Conservation (phyloP, 2,329 filamentous ascomycete species). For the Helminthosporium solani region DNA sequence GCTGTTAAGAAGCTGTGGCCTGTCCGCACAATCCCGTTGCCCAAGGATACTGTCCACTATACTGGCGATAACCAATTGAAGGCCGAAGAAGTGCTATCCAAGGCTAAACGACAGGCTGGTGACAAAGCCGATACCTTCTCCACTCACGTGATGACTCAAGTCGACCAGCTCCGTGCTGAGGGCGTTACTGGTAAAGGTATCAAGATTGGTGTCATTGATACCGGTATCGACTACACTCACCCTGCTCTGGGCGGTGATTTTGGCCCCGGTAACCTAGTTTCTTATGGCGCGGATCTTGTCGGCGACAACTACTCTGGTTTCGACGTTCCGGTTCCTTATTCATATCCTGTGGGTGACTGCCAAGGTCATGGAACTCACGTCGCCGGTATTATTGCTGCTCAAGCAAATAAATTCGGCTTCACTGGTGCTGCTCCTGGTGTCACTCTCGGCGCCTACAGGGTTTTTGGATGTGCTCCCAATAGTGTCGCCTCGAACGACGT, state of each 20-base stretch:
- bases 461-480: conserved; percentile 28
- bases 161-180: conserved; percentile 43
- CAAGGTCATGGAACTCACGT: conserved; percentile 57
- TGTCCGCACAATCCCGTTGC: conserved; percentile 6
- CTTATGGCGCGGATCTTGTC: conserved; percentile 59
- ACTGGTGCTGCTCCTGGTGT: conserved; percentile 21
- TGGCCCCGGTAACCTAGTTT: conserved; percentile 59
- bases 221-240: conserved; percentile 58
- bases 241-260: conserved; percentile 66
- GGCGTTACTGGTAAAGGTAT: conserved; percentile 51
- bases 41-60: conserved; percentile 1
- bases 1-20: conserved; percentile 9
- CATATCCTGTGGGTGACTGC: conserved; percentile 54
- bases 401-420: conserved; percentile 30
- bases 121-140: conserved; percentile 20
- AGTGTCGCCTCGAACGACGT: conserved; percentile 60
- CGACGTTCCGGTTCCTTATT: conserved; percentile 48
- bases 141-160: conserved; percentile 36
- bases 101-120: conserved; percentile 3
- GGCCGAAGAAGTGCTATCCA: not conserved
- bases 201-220: conserved; percentile 48
- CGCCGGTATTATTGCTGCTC: conserved; percentile 63
- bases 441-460: conserved; percentile 22
- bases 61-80: not conserved
- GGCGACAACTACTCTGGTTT: conserved; percentile 50